These are phyloP conservation scores for Lodderomyces elongisporus DNA, from an alignment of 1,139 yeast species.

Conservation along the genomic window DNA sequence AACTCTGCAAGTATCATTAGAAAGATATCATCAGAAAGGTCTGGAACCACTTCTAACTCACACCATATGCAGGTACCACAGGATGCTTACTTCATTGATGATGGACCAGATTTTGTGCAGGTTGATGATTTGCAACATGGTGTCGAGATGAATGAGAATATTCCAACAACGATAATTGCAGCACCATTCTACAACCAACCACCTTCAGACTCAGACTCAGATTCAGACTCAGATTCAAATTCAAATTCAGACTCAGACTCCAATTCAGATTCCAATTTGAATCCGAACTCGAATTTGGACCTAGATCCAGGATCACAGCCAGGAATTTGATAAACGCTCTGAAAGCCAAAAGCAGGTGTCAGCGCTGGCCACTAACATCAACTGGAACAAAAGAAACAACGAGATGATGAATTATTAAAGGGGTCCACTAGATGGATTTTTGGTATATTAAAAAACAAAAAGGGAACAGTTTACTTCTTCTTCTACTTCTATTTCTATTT, in stretches of 20 bases:
- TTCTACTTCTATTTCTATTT: too few species aligned
- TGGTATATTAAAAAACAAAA: too few species aligned
- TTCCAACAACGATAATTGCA: constrained; percentile 22
- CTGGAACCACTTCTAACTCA: background rate
- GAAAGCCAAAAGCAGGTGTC: too few species aligned
- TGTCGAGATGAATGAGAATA: constrained; percentile 5
- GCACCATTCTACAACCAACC: constrained; percentile 39
- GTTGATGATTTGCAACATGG: constrained; percentile 1
- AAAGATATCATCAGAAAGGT: constrained; percentile 3
- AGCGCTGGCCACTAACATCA: too few species aligned
- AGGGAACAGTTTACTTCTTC: too few species aligned
- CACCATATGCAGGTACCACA: background rate
- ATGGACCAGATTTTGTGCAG: constrained; percentile 1
- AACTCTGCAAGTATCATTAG: constrained; percentile 6
- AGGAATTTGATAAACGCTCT: too few species aligned
- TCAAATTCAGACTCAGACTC: constrained; percentile 1
- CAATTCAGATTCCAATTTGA: background rate
- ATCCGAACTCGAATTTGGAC: background rate
- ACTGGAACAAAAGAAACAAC: too few species aligned
- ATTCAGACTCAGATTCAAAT: constrained; percentile 2
- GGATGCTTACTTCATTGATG: background rate
- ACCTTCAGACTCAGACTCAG: constrained; percentile 32
- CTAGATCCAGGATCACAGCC: too few species aligned
- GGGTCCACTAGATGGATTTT: too few species aligned
- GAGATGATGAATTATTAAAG: too few species aligned